Evolutionary conservation across 176 grass and related monocot genomes (phyloP), one percentile per base, ranked within the genome.

Genomic region (Oryza meridionalis): DNA sequence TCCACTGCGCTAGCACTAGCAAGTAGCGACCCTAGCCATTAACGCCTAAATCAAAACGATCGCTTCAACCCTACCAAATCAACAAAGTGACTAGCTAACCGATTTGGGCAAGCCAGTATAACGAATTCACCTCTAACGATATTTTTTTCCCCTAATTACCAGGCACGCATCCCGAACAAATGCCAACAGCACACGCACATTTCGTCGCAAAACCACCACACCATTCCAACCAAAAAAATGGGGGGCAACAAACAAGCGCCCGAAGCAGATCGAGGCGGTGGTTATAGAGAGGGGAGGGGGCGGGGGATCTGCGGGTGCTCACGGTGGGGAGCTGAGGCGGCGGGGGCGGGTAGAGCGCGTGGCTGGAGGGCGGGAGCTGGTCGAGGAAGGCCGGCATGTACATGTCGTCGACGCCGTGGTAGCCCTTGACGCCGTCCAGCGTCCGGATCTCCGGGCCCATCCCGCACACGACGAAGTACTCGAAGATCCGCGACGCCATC

Each of bases 391-490:
- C 85, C 16, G 96, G 84, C 91, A 93, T 90, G 84, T 99, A 96
- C 96, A 94, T 92, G 33, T 92, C 91, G 14, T 90, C 91, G 50
- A 45, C 50, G 13, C 93, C 93, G 25, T 90, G 89, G 88, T 87
- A 99, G 19, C 93, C 96, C 86, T 94, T 99, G 85, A 44, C 84
- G 47, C 90, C 92, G 65, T 99, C 93, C 74, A 99, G 78, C 7
- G 93, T 69, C 75, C 81, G 90, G 90, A 99, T 99, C 79, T 99
- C 96, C 65, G 96, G 93, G 8, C 96, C 96, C 85, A 99, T 82
- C 31, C 96, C 96, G 82, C 96, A 99, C 81, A 99, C 96, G 62
- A 99, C 96, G 88, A 96, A 99, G 79, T 99, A 99, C 81, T 99
- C 96, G 86, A 99, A 96, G 81, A 99, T 88, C 78, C 85, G 85